Percentiles rank a stretch among this genome's conserved stretches.
Evolutionary conservation across 2,329 filamentous ascomycete genomes (phyloP).

Genomic region (Verticillium nubilum): DNA sequence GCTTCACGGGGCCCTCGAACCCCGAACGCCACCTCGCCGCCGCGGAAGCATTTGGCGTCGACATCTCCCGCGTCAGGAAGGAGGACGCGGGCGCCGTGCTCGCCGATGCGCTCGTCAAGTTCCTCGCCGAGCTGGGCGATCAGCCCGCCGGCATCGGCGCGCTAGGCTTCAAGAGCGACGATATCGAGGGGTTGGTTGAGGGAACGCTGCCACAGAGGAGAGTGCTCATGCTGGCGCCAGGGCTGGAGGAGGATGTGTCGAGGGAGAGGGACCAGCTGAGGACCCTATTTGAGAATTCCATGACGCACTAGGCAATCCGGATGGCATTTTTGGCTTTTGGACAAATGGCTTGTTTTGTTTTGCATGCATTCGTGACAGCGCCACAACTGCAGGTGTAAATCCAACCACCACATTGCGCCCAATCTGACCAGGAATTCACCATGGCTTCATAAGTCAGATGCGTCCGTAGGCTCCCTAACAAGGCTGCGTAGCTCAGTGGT

Average conservation of each 20-base stretch:
- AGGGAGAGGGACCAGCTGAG: constrained; percentile 68
- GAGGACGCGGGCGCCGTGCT: constrained; percentile 88
- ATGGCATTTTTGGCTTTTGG: background rate
- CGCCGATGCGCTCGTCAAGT: constrained; percentile 73
- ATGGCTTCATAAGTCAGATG: background rate
- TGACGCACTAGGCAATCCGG: constrained; percentile 26
- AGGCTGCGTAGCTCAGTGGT: background rate
- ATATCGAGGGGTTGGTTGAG: constrained; percentile 83
- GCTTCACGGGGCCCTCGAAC: constrained; percentile 86
- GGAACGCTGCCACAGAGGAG: constrained; percentile 89
- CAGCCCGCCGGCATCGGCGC: constrained; percentile 83
- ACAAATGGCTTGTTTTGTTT: background rate
- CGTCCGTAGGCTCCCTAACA: background rate
- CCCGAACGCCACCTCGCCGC: constrained; percentile 87
- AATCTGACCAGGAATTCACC: no score
- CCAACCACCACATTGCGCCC: no score
- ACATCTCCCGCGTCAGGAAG: constrained; percentile 78
- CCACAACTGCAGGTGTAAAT: no score
- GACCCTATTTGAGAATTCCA: constrained; percentile 58
- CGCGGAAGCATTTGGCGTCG: constrained; percentile 85
- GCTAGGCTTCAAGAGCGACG: constrained; percentile 69
- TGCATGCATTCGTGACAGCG: background rate
- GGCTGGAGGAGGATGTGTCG: constrained; percentile 63
- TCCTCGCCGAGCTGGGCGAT: constrained; percentile 78
- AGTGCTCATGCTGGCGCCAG: constrained; percentile 88